Conservation (phyloP, 208 protist genomes). For the Acanthamoeba rhysodes region DNA sequence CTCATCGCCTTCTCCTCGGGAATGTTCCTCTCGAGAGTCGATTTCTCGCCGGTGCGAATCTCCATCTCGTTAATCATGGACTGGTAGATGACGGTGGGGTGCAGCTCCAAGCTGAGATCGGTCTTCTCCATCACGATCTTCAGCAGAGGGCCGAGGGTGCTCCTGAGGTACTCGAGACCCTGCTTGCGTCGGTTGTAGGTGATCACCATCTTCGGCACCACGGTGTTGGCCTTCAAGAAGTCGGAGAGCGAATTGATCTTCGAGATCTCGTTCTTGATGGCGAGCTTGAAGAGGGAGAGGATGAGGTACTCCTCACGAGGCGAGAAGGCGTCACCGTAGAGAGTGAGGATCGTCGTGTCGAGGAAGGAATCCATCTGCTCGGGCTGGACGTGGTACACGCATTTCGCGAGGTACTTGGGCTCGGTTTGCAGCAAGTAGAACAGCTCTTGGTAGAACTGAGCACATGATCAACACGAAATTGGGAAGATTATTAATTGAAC, state of each 20-base stretch:
- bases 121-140: conserved; percentile 85
- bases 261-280: conserved; percentile 88
- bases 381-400: conserved; percentile 83
- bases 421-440: conserved; percentile 92
- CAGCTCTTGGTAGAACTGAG: conserved; percentile 86
- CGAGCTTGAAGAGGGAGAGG: conserved; percentile 87
- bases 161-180: conserved; percentile 86
- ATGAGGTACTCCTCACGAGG: conserved; percentile 91
- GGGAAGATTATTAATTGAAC: not conserved
- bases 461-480: not conserved
- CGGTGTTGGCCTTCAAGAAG: conserved; percentile 83
- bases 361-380: conserved; percentile 88
- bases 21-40: conserved; percentile 86
- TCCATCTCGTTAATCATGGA: conserved; percentile 88
- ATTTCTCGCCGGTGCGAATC: conserved; percentile 87
- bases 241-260: conserved; percentile 84
- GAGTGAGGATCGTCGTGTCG: conserved; percentile 88
- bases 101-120: conserved; percentile 86
- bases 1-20: conserved; percentile 86
- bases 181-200: conserved; percentile 88
- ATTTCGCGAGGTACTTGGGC: conserved; percentile 90
- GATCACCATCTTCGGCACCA: conserved; percentile 90
- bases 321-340: conserved; percentile 91
- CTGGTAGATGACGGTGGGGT: conserved; percentile 88
- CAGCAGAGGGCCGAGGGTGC: conserved; percentile 87